These are phyloP conservation scores for Chlorencoelia australis DNA, from an alignment of 2,329 filamentous ascomycete species.

Conservation along the genomic window DNA sequence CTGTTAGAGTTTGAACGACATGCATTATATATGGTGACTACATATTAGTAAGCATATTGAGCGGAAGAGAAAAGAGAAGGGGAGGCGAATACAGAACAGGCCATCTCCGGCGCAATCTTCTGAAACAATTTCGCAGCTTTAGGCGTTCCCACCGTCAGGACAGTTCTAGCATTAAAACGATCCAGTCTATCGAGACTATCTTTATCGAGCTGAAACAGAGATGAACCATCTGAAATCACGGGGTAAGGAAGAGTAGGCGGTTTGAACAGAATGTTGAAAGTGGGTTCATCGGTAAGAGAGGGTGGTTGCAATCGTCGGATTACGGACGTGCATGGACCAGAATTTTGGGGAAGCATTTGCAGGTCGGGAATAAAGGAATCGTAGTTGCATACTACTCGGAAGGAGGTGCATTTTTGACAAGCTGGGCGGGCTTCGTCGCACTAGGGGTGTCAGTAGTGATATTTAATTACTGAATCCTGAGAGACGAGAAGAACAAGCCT, in stretches of 20 bases:
- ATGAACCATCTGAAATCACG: background rate
- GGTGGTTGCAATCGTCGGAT: background rate
- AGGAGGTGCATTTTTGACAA: constrained; percentile 38
- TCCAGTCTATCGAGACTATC: constrained; percentile 28
- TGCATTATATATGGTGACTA: constrained; percentile 36
- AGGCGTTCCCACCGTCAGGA: constrained; percentile 31
- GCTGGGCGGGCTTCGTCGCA: constrained; percentile 43
- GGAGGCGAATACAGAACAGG: background rate
- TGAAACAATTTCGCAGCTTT: constrained; percentile 27
- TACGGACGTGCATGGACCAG: background rate
- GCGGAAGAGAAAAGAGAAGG: too few relatives aligned
- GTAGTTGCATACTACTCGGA: constrained; percentile 41
- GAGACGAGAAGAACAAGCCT: constrained; percentile 6
- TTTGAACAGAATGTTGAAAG: background rate
- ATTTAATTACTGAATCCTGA: background rate
- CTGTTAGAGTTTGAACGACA: constrained; percentile 40
- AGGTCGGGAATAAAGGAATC: constrained; percentile 25
- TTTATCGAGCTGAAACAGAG: constrained; percentile 8
- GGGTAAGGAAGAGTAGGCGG: background rate
- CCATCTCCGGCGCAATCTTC: constrained; percentile 24
- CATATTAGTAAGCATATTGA: too few relatives aligned
- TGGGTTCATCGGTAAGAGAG: background rate
- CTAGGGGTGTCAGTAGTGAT: constrained; percentile 28
- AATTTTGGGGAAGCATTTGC: constrained; percentile 17
- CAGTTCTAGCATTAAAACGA: constrained; percentile 34